Conservation (phyloP, 192 early-diverging fungal species). For the Backusella circina region DNA sequence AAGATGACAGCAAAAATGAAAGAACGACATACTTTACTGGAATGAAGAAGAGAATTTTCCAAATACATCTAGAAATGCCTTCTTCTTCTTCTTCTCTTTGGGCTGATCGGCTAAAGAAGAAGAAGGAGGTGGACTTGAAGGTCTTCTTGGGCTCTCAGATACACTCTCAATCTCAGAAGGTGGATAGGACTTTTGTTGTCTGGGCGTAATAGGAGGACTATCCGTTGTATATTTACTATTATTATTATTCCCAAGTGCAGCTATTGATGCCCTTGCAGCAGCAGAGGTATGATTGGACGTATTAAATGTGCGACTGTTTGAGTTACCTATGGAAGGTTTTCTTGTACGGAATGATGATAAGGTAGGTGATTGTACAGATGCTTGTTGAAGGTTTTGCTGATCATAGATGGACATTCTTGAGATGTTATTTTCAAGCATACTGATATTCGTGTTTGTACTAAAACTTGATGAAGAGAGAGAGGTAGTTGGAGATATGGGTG, state of each 20-base stretch:
- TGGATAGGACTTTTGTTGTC: neutral
- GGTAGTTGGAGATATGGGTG: constrained; percentile 1
- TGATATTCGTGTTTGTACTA: neutral
- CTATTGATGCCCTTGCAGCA: neutral
- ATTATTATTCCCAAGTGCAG: neutral
- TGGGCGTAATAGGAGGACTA: neutral
- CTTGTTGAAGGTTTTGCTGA: neutral
- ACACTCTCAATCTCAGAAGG: neutral
- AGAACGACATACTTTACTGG: neutral
- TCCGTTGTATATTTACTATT: neutral
- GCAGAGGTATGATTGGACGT: neutral
- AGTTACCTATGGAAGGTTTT: neutral
- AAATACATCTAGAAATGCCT: constrained; percentile 11
- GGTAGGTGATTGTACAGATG: constrained; percentile 3
- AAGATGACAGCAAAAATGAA: neutral
- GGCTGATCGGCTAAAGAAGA: neutral
- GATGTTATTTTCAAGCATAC: neutral
- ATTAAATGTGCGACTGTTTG: neutral
- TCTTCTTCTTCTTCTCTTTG: constrained; percentile 13
- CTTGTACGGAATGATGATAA: neutral
- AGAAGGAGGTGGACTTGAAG: neutral
- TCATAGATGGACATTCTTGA: constrained; percentile 11
- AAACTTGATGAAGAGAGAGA: constrained; percentile 9
- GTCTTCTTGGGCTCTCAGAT: neutral
- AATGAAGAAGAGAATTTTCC: constrained; percentile 12